Base-by-base conservation (phyloP, 306 rosid species). In the Quercus agrifolia region DNA sequence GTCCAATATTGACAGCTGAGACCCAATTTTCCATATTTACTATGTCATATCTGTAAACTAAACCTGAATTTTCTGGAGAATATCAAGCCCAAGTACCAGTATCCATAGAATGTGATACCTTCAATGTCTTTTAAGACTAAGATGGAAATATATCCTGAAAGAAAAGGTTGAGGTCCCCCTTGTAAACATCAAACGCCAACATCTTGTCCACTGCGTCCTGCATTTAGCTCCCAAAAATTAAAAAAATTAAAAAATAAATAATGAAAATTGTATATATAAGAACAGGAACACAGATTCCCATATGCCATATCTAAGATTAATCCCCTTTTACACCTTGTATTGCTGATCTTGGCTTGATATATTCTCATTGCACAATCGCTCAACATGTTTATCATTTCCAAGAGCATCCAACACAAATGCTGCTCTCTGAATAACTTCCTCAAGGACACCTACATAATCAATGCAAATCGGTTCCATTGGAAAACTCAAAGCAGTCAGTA, bases 361-460 rank as follows among this genome's bases (percentile, higher is more conserved):
- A 51, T 83, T 91, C 80, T 90, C 93, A 76, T 83, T 86, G 79
- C 82, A 78, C 72, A 88, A 83, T 74, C 96, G 86, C 80, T 89
- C 94, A 46, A 91, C 84, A 46, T 68, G 81, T 64, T 84, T 81
- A 66, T 92, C 81, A 57, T 90, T 83, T 75, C 83, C 85, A 74
- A 85, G 79, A 27, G 91, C 86, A 78, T 90, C 98, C 86, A 95
- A 85, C 71, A 95, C 88, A 83, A 69, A 83, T 58, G 90, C 89
- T 77, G 99, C 98, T 86, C 99, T 87, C 81, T 86, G 81, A 49
- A 90, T 86, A 82, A 95, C 90, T 85, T 87, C 90, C 69, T 89
- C 88, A 0, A 94, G 98, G 70, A 95, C 92, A 71, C 98, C 99
- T 92, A 66, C 81, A 76, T 33, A 61, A 75, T 35, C 46, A 11